Conservation (phyloP, 1,284 basidiomycete species). For the Leccinum solheimii region DNA sequence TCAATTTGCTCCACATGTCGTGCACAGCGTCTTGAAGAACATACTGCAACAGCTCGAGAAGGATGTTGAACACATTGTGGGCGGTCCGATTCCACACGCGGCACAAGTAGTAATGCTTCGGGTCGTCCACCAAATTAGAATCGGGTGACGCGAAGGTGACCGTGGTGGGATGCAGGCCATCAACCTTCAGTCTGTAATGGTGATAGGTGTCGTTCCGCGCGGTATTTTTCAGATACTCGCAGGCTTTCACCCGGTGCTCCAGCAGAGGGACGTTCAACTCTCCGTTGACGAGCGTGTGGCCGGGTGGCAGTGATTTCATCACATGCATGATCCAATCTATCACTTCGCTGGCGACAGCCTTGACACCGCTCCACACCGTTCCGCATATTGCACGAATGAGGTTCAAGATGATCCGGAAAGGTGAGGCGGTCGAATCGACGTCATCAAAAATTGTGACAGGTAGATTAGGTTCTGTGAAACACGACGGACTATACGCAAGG, state of each 20-base stretch:
- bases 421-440: background rate
- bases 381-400: constrained; percentile 13
- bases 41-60: constrained; percentile 23
- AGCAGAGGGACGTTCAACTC: constrained; percentile 24
- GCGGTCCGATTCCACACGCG: constrained; percentile 21
- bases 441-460: constrained; percentile 6
- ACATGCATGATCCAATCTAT: constrained; percentile 7
- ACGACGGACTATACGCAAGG: constrained; percentile 17
- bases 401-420: constrained; percentile 20
- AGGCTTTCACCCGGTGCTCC: constrained; percentile 22
- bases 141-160: constrained; percentile 11
- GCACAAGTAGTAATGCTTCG: constrained; percentile 22
- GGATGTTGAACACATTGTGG: constrained; percentile 19
- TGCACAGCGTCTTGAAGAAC: constrained; percentile 4
- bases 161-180: constrained; percentile 12
- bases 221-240: constrained; percentile 3
- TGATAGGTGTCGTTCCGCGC: background rate
- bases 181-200: constrained; percentile 15
- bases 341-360: background rate
- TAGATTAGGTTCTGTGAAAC: constrained; percentile 13
- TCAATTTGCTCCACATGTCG: background rate
- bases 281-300: constrained; percentile 27
- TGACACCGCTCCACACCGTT: constrained; percentile 6
- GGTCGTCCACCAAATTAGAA: background rate
- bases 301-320: constrained; percentile 13